These are phyloP conservation scores for Haplographium delicatum DNA, from an alignment of 495 filamentous ascomycete genomes.

Conservation along the genomic window DNA sequence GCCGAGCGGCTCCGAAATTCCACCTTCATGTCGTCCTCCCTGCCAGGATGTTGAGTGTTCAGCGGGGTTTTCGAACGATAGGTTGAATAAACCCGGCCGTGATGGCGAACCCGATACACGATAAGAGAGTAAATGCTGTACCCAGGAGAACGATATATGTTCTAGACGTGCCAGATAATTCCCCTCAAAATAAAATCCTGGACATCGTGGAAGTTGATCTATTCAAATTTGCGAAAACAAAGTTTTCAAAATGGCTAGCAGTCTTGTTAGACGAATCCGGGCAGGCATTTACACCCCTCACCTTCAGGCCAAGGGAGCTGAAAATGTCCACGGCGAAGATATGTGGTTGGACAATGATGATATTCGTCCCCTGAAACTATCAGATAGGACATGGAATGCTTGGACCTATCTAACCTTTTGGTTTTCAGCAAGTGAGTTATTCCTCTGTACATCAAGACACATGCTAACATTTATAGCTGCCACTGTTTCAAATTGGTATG, in stretches of 20 bases:
- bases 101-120: background rate
- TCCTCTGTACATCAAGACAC: background rate
- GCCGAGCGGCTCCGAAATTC: conserved; percentile 15
- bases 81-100: background rate
- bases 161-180: no score
- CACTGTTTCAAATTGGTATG: conserved; percentile 35
- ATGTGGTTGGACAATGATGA: conserved; percentile 34
- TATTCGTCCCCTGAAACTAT: conserved; percentile 31
- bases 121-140: background rate
- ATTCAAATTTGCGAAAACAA: background rate
- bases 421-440: conserved; percentile 31
- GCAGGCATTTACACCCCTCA: conserved; percentile 12
- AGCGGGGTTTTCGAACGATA: background rate
- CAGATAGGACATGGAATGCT: conserved; percentile 34
- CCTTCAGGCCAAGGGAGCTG: conserved; percentile 16
- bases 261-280: conserved; percentile 7
- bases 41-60: no score
- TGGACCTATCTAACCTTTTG: conserved; percentile 36
- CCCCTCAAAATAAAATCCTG: no score
- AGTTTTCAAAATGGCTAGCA: conserved; percentile 25
- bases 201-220: no score
- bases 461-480: conserved; percentile 19
- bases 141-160: background rate
- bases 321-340: conserved; percentile 21
- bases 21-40: conserved; percentile 1